Evolutionary conservation across 371 early-diverging fungal species (phyloP).

Genomic region (Mortierella sp.): DNA sequence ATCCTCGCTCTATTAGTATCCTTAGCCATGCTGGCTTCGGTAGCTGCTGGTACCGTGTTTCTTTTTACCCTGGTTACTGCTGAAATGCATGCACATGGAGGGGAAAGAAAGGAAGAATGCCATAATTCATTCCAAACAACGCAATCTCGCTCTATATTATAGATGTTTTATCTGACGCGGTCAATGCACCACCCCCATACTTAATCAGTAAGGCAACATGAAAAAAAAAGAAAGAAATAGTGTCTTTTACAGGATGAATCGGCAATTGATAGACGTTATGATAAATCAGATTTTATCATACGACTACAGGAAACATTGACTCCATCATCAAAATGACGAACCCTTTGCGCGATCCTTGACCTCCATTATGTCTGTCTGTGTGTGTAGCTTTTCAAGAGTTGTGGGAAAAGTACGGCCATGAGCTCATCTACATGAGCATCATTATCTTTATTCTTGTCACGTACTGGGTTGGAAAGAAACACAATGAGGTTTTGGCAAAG

Average conservation of each 20-base stretch:
- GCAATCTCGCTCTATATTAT: background rate
- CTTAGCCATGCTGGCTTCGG: slow-evolving; percentile 27
- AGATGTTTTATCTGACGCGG: slow-evolving; percentile 21
- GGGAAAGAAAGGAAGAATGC: no score
- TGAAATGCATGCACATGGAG: no score
- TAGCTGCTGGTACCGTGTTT: slow-evolving; percentile 21
- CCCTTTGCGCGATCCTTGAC: background rate
- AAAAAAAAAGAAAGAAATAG: background rate
- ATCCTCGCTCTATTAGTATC: slow-evolving; percentile 27
- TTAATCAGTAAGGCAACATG: slow-evolving; percentile 35
- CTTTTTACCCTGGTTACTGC: background rate
- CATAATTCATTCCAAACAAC: background rate
- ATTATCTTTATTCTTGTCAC: slow-evolving; percentile 40
- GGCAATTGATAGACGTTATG: background rate
- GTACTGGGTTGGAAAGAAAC: slow-evolving; percentile 42
- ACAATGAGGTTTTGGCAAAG: slow-evolving; percentile 51
- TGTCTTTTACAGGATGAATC: background rate
- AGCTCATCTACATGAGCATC: slow-evolving; percentile 33
- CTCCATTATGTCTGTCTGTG: no score
- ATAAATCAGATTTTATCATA: background rate
- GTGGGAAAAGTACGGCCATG: slow-evolving; percentile 30
- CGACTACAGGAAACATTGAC: background rate
- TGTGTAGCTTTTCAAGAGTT: slow-evolving; percentile 28
- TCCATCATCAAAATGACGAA: background rate
- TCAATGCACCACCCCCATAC: slow-evolving; percentile 7